Conservation (phyloP, 768 basidiomycete species). For the Rhodosporidiobolus odoratus region DNA sequence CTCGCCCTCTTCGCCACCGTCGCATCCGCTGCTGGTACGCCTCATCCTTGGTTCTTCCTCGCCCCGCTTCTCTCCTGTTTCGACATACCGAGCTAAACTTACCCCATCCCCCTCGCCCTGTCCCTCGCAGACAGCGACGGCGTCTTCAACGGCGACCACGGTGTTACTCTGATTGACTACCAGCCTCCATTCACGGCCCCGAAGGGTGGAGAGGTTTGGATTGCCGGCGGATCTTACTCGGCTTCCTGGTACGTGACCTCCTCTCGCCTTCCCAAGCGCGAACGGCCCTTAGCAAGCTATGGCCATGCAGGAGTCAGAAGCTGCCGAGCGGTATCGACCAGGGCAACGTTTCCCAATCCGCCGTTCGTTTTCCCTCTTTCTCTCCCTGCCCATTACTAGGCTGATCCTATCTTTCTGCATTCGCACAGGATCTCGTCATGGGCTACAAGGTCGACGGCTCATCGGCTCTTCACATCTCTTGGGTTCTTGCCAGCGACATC, state of each 20-base stretch:
- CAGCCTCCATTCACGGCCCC: constrained; percentile 22
- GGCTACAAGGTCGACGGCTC: constrained; percentile 18
- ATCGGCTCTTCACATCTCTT: constrained; percentile 7
- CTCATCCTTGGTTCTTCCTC: no score
- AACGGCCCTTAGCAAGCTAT: no score
- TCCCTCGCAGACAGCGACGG: no score
- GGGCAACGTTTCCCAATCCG: constrained; percentile 5
- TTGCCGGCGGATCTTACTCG: constrained; percentile 3
- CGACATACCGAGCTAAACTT: no score
- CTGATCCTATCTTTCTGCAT: not conserved
- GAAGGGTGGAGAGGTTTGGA: constrained; percentile 19
- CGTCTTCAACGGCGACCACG: no score
- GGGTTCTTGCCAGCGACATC: constrained; percentile 13
- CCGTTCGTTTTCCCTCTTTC: not conserved
- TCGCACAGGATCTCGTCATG: constrained; percentile 12
- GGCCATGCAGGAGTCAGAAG: constrained; percentile 1
- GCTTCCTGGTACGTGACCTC: constrained; percentile 15
- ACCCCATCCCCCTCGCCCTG: no score
- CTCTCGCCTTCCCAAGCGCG: no score
- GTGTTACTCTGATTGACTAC: constrained; percentile 25
- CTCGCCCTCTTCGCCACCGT: no score
- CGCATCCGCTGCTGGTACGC: no score
- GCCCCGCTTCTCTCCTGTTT: no score
- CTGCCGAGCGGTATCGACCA: constrained; percentile 3
- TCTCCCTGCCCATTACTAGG: not conserved